Percentiles rank a stretch among this genome's conserved stretches.
phyloP scores from a whole-genome alignment of 352 stramenopile genomes.

The Phytophthora pini region DNA sequence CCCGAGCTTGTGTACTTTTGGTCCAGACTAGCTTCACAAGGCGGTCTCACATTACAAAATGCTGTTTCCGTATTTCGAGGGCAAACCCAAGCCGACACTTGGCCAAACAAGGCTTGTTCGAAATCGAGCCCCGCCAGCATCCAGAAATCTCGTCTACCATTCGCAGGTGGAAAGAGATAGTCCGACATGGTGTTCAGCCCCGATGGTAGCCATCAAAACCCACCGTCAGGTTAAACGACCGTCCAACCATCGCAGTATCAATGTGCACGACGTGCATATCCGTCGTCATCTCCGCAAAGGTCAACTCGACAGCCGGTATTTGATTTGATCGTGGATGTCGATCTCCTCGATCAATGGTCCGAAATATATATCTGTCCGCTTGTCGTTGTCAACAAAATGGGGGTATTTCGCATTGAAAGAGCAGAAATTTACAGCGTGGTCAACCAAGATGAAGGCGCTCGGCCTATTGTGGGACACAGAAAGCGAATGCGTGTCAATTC shows the following conservation, averaged over 20 bases:
- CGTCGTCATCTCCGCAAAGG: slow-evolving; percentile 5
- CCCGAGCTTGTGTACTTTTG: slow-evolving; percentile 5
- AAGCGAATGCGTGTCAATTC: slow-evolving; percentile 16
- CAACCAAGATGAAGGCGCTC: slow-evolving; percentile 2
- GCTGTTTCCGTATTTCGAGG: background rate
- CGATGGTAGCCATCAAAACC: background rate
- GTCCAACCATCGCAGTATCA: background rate
- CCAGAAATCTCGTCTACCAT: background rate
- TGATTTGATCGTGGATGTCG: background rate
- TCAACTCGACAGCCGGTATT: slow-evolving; percentile 16
- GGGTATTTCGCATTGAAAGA: slow-evolving; percentile 15
- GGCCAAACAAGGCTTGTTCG: slow-evolving; percentile 17
- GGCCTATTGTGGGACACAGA: slow-evolving; percentile 19
- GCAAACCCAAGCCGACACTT: background rate
- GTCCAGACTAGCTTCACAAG: background rate
- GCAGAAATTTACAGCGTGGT: slow-evolving; percentile 24
- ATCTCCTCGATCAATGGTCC: slow-evolving; percentile 15
- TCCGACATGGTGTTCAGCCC: background rate
- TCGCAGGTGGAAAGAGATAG: slow-evolving; percentile 8
- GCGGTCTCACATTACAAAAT: background rate
- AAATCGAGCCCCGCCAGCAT: background rate
- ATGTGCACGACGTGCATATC: background rate
- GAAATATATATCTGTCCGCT: slow-evolving; percentile 11
- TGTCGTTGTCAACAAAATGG: no score
- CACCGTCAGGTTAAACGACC: background rate